phyloP scores from a whole-genome alignment of 176 grass and related monocot species.

The Chrysopogon serrulatus region DNA sequence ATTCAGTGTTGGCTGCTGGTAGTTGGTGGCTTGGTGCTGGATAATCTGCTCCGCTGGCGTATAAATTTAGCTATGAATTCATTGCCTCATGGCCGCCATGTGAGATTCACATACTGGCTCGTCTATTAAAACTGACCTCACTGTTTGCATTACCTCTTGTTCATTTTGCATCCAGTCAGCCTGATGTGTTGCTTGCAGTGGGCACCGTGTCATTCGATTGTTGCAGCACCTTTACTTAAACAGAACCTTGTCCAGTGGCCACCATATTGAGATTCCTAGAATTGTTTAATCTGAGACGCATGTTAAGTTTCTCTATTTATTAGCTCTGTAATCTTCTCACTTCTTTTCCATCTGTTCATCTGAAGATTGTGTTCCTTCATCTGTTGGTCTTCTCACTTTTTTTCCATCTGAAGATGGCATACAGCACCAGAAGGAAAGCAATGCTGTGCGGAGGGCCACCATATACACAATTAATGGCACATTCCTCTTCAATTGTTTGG shows the following conservation, averaged over 20 bases:
- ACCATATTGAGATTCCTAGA: not conserved
- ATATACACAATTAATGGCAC: too few relatives aligned
- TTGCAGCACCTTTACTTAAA: conserved; percentile 59
- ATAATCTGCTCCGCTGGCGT: not conserved
- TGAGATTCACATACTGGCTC: conserved; percentile 34
- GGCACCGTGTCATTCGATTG: conserved; percentile 90
- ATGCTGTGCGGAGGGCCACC: too few relatives aligned
- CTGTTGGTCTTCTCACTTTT: too few relatives aligned
- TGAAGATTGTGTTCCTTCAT: too few relatives aligned
- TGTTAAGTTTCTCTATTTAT: too few relatives aligned
- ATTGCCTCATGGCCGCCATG: conserved; percentile 79
- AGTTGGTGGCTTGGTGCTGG: not conserved
- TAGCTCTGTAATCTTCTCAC: too few relatives aligned
- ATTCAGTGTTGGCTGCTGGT: not conserved
- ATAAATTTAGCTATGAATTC: conserved; percentile 22
- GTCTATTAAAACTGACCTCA: not conserved
- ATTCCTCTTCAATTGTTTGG: too few relatives aligned
- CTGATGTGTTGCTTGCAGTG: conserved; percentile 47
- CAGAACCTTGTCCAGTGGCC: not conserved
- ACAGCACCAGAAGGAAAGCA: too few relatives aligned
- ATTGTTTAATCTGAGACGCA: not conserved
- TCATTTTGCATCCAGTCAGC: not conserved
- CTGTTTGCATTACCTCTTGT: not conserved
- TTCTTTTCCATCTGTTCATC: too few relatives aligned
- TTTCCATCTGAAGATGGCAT: too few relatives aligned